These are phyloP conservation scores for Phytophthora chlamydospora DNA, from an alignment of 352 stramenopile species.

Conservation along the genomic window DNA sequence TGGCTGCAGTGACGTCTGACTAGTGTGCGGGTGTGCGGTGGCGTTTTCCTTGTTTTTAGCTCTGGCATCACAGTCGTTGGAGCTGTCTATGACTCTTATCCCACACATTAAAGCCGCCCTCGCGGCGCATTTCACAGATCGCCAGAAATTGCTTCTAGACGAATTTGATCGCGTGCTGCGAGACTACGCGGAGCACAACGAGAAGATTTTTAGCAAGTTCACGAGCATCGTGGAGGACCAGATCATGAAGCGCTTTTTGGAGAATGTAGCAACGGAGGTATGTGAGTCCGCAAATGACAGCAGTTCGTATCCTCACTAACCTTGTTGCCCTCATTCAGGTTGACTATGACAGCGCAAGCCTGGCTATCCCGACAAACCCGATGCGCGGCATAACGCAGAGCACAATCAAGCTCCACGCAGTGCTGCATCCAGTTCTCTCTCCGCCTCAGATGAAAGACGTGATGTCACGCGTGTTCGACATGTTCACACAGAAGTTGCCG, in stretches of 20 bases:
- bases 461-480: constrained; percentile 91
- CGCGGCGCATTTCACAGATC: constrained; percentile 93
- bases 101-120: constrained; percentile 96
- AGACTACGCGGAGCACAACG: constrained; percentile 96
- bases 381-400: constrained; percentile 95
- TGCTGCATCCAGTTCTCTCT: constrained; percentile 93
- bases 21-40: not conserved
- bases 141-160: constrained; percentile 96
- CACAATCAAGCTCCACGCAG: constrained; percentile 95
- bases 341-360: constrained; percentile 69
- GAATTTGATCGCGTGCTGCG: constrained; percentile 96
- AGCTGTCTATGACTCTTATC: constrained; percentile 93
- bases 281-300: constrained; percentile 21
- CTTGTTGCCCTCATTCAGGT: constrained; percentile 55
- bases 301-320: constrained; percentile 34
- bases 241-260: constrained; percentile 94
- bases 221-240: constrained; percentile 96
- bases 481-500: constrained; percentile 89
- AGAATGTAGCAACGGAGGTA: constrained; percentile 76
- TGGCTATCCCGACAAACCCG: constrained; percentile 73
- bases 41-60: constrained; percentile 46
- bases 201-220: constrained; percentile 98
- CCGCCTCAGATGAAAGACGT: constrained; percentile 95
- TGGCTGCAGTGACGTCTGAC: too few species aligned
- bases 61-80: constrained; percentile 95